Evolutionary conservation across 2,329 filamentous ascomycete genomes (phyloP).

Genomic region (Tolypocladium paradoxum): DNA sequence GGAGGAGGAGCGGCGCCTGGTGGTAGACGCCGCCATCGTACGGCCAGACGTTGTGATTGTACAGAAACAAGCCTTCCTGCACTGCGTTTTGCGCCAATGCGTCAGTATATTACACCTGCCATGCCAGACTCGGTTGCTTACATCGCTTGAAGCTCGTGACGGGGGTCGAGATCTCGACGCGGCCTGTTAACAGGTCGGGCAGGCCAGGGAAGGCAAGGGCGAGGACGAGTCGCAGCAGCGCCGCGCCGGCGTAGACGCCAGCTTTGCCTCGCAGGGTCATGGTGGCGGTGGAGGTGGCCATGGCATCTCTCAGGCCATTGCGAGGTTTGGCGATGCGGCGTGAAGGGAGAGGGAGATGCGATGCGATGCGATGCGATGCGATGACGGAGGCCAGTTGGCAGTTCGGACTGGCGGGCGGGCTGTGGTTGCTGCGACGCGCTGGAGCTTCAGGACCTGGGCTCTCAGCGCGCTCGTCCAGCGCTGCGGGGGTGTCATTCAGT

Average conservation of each 20-base stretch:
- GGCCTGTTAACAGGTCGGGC: conserved; percentile 73
- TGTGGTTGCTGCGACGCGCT: background rate
- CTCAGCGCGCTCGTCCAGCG: background rate
- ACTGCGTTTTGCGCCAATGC: conserved; percentile 40
- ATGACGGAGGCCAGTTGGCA: conserved; percentile 10
- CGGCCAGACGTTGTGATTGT: conserved; percentile 90
- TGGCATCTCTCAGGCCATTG: conserved; percentile 19
- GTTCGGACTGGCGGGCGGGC: background rate
- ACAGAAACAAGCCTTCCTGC: conserved; percentile 92
- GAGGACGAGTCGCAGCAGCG: conserved; percentile 67
- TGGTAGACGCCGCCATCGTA: conserved; percentile 85
- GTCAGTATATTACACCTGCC: background rate
- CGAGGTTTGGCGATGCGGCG: background rate
- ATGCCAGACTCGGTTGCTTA: conserved; percentile 32
- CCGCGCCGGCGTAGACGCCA: conserved; percentile 62
- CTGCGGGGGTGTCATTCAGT: background rate
- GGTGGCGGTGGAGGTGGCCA: conserved; percentile 20
- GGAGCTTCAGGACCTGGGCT: background rate
- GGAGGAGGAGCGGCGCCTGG: conserved; percentile 80
- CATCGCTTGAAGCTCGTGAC: conserved; percentile 96
- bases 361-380: background rate
- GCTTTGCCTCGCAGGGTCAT: conserved; percentile 31
- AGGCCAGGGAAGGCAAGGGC: conserved; percentile 74
- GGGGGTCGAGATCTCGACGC: conserved; percentile 93
- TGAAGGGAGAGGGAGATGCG: background rate